phyloP scores from a whole-genome alignment of 148 eudicot genomes.

The Cornus kousa region DNA sequence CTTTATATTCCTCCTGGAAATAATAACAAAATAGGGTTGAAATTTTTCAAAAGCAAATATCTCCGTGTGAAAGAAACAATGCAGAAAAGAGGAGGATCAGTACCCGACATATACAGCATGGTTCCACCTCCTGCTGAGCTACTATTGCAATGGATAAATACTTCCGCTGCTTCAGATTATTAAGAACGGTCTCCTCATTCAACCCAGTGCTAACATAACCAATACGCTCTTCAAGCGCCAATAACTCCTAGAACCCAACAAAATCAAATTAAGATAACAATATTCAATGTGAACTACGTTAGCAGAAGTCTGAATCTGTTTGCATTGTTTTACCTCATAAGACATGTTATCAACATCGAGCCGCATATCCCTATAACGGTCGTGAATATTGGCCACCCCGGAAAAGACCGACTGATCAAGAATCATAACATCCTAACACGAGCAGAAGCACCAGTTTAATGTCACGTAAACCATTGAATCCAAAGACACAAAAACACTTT shows the following conservation, averaged over 20 bases:
- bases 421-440: constrained; percentile 79
- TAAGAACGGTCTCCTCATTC: constrained; percentile 60
- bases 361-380: constrained; percentile 94
- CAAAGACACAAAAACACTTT: not conserved
- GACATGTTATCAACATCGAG: constrained; percentile 99
- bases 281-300: not conserved
- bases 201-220: constrained; percentile 83
- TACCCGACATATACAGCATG: constrained; percentile 95
- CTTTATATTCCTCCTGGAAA: constrained; percentile 68
- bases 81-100: not conserved
- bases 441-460: constrained; percentile 10
- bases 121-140: constrained; percentile 54
- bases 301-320: not conserved
- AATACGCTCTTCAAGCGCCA: constrained; percentile 91
- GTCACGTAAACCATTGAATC: constrained; percentile 1
- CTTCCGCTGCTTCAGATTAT: constrained; percentile 53
- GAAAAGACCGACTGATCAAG: constrained; percentile 75
- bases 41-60: not conserved
- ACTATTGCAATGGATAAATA: constrained; percentile 36
- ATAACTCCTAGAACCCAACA: constrained; percentile 52
- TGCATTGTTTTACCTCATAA: constrained; percentile 14
- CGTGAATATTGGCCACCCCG: constrained; percentile 80
- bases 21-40: not conserved
- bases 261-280: not conserved
- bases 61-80: not conserved